Base-by-base conservation (phyloP, 2,329 filamentous ascomycete species). In the Ophiostoma montium region DNA sequence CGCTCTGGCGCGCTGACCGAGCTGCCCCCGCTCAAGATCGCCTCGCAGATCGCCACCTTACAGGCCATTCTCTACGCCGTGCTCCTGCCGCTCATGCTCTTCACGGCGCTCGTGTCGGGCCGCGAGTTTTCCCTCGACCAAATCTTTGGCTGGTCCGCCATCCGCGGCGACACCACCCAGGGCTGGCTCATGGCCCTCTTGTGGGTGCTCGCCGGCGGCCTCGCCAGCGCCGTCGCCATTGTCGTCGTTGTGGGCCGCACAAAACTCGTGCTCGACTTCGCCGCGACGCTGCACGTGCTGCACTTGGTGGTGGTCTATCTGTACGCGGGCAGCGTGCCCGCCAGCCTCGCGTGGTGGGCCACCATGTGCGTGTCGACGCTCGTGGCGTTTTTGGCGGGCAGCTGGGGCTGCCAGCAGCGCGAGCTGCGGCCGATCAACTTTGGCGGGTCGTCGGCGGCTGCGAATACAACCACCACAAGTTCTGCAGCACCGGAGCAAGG, bases 211-310 rank as follows among this genome's bases (percentile, higher is more conserved):
- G 70, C 75, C 46, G 75, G 72, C 12, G 75, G 72, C 0, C 57
- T 77, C 53, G 70, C 70, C 49, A 96, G 90, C 62, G 79, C 86
- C 38, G 78, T 94, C 51, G 84, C 87, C 38, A 82, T 95, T 51
- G 78, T 95, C 46, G 67, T 90, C 48, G 71, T 96, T 51, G 79
- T 98, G 57, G 81, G 83, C 18, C 86, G 92, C 54, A 92, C 84
- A 44, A 96, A 96, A 65, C 83, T 96, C 53, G 85, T 96, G 46
- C 87, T 87, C 57, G 92, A 98, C 67, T 98, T 96, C 63, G 86
- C 87, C 31, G 70, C 95, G 21, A 95, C 90, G 2, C 76, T 95
- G 16, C 62, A 66, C 57, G 52, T 52, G 35, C 53, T 66, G 46
- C 64, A 66, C 53, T 57, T 65, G 19, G 41, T 60, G 50, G 55